Evolutionary conservation across 208 protist genomes (phyloP).

Genomic region (Crithidia sp.): DNA sequence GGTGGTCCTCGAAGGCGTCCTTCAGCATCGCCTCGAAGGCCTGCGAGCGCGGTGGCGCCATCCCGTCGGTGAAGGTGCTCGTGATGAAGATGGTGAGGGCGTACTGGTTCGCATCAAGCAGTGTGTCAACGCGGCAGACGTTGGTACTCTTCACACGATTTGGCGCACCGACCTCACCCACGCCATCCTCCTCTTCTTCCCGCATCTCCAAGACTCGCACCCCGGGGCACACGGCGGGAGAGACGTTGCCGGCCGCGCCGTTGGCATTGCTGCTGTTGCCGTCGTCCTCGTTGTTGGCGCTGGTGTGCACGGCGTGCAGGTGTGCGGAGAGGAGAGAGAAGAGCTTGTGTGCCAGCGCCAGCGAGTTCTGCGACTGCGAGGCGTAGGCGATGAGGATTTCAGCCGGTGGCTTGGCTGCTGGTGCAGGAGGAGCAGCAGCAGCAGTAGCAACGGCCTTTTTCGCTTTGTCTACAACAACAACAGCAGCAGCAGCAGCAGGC

Average conservation of each 20-base stretch:
- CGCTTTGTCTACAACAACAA: neutral
- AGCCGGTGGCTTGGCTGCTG: neutral
- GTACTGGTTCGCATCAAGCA: conserved; percentile 54
- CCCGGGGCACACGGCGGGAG: conserved; percentile 6
- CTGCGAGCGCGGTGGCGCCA: conserved; percentile 62
- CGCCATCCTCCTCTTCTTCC: conserved; percentile 17
- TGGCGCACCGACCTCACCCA: conserved; percentile 4
- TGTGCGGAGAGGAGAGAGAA: conserved; percentile 40
- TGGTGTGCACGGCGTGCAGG: conserved; percentile 17
- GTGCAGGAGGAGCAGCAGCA: neutral
- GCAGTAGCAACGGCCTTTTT: neutral
- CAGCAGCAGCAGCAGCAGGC: neutral
- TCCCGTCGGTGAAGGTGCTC: conserved; percentile 84
- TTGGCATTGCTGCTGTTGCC: neutral
- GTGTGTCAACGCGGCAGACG: conserved; percentile 48
- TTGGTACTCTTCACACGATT: conserved; percentile 27
- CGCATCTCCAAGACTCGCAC: conserved; percentile 37
- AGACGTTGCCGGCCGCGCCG: neutral
- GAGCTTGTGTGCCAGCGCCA: conserved; percentile 68
- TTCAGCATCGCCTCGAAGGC: conserved; percentile 73
- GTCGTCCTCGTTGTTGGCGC: neutral
- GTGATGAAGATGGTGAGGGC: conserved; percentile 71
- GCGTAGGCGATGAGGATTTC: conserved; percentile 78
- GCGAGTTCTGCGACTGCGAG: conserved; percentile 60
- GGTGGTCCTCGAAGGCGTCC: conserved; percentile 84